A percentile compares a stretch with the other conserved stretches of the same genome.
These are phyloP conservation scores for Ustilago trichophora DNA, from an alignment of 1,284 basidiomycete genomes.

Conservation along the genomic window DNA sequence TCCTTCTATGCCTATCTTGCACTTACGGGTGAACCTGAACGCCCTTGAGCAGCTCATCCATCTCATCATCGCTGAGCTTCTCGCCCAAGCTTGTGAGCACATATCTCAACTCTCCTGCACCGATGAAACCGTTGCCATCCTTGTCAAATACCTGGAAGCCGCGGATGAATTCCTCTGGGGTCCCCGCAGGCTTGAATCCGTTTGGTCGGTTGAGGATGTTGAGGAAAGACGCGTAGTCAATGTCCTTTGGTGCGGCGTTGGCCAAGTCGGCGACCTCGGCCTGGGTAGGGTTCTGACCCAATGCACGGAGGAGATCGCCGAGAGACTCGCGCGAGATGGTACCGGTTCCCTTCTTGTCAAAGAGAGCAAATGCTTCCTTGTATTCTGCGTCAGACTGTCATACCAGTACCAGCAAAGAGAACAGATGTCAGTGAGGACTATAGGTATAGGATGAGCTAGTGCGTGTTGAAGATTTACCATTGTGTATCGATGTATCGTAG, in stretches of 20 bases:
- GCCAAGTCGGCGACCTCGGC: conserved; percentile 89
- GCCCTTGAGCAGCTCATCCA: conserved; percentile 96
- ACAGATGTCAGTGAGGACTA: no score
- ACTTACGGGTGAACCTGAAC: conserved; percentile 86
- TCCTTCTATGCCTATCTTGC: no score
- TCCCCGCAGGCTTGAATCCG: conserved; percentile 84
- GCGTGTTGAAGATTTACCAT: no score
- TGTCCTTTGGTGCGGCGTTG: conserved; percentile 76
- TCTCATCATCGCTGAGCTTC: conserved; percentile 97
- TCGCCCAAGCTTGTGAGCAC: conserved; percentile 94
- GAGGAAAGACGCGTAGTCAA: conserved; percentile 77
- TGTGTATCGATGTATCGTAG: no score
- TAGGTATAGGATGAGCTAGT: no score
- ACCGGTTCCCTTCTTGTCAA: conserved; percentile 95
- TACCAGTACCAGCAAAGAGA: no score
- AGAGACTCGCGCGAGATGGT: conserved; percentile 85
- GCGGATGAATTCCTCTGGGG: conserved; percentile 90
- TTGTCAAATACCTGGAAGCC: conserved; percentile 99
- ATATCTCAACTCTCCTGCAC: conserved; percentile 88
- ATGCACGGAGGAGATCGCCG: conserved; percentile 91
- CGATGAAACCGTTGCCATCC: conserved; percentile 95
- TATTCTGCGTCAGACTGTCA: conserved; percentile 62
- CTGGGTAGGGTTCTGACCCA: conserved; percentile 98
- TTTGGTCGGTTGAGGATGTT: conserved; percentile 91
- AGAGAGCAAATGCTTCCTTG: conserved; percentile 95